Percentiles rank a stretch among this genome's conserved stretches.
Evolutionary conservation across 345 rosid genomes (phyloP).

Genomic region (Carallia brachiata): DNA sequence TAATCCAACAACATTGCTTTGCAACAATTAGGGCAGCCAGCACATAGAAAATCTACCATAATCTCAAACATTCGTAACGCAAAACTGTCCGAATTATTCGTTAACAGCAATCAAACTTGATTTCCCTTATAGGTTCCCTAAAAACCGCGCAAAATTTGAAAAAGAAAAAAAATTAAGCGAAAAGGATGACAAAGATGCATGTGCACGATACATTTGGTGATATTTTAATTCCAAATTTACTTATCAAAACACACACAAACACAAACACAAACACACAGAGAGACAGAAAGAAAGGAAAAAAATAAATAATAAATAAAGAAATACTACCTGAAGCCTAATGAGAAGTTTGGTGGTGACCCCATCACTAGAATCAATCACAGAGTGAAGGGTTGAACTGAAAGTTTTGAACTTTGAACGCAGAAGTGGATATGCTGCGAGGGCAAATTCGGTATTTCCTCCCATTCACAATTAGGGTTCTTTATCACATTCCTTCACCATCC

Average conservation of each 20-base stretch:
- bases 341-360: constrained; percentile 84
- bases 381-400: constrained; percentile 72
- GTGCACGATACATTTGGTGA: too few species aligned
- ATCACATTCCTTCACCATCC: constrained; percentile 44
- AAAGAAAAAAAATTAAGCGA: too few species aligned
- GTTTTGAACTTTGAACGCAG: constrained; percentile 79
- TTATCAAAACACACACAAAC: too few species aligned
- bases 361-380: constrained; percentile 64
- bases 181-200: background rate
- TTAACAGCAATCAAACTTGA: background rate
- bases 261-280: too few species aligned
- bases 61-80: background rate
- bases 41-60: background rate
- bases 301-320: background rate
- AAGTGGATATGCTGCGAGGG: constrained; percentile 67
- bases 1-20: background rate
- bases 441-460: constrained; percentile 67
- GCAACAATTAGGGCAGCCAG: background rate
- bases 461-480: constrained; percentile 74
- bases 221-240: too few species aligned
- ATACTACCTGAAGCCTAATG: constrained; percentile 79
- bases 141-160: background rate
- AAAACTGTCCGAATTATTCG: background rate
- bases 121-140: background rate
- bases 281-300: background rate